Conservation (phyloP, 495 filamentous ascomycete genomes). For the Aspergillus cristatus region DNA sequence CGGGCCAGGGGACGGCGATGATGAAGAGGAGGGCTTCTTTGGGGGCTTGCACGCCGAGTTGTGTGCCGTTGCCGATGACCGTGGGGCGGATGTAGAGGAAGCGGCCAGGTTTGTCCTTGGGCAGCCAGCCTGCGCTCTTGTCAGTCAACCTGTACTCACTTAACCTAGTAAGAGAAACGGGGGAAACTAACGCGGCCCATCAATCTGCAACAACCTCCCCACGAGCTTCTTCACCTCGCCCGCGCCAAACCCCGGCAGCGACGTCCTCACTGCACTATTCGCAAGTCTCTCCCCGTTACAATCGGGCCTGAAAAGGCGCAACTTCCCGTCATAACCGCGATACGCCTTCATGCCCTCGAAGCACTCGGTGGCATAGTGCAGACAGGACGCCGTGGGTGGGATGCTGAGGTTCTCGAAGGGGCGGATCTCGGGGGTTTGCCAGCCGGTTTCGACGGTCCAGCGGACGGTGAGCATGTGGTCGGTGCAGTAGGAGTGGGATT, state of each 20-base stretch:
- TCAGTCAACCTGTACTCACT: slow-evolving; percentile 5
- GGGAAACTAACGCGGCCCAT: slow-evolving; percentile 28
- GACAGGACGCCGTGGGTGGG: slow-evolving; percentile 73
- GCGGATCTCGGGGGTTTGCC: slow-evolving; percentile 67
- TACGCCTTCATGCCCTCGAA: slow-evolving; percentile 89
- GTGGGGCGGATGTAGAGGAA: slow-evolving; percentile 81
- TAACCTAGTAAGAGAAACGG: neutral
- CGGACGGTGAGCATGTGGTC: slow-evolving; percentile 81
- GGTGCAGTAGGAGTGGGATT: slow-evolving; percentile 55
- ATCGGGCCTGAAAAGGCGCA: slow-evolving; percentile 80
- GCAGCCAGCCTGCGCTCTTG: slow-evolving; percentile 57
- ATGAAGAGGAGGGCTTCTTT: slow-evolving; percentile 79
- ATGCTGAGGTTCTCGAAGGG: slow-evolving; percentile 74
- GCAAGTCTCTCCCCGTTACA: slow-evolving; percentile 67
- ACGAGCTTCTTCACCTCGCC: slow-evolving; percentile 67
- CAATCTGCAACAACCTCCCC: slow-evolving; percentile 49
- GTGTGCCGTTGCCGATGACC: slow-evolving; percentile 69
- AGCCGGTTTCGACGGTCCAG: slow-evolving; percentile 62
- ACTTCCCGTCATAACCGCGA: slow-evolving; percentile 69
- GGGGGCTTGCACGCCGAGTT: slow-evolving; percentile 74
- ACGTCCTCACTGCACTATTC: slow-evolving; percentile 61
- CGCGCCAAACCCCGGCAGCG: slow-evolving; percentile 66
- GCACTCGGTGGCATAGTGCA: slow-evolving; percentile 89
- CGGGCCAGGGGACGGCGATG: slow-evolving; percentile 66
- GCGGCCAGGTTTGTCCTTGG: slow-evolving; percentile 44